Base-by-base conservation (phyloP, 192 early-diverging fungal species). In the Coemansia sp. region DNA sequence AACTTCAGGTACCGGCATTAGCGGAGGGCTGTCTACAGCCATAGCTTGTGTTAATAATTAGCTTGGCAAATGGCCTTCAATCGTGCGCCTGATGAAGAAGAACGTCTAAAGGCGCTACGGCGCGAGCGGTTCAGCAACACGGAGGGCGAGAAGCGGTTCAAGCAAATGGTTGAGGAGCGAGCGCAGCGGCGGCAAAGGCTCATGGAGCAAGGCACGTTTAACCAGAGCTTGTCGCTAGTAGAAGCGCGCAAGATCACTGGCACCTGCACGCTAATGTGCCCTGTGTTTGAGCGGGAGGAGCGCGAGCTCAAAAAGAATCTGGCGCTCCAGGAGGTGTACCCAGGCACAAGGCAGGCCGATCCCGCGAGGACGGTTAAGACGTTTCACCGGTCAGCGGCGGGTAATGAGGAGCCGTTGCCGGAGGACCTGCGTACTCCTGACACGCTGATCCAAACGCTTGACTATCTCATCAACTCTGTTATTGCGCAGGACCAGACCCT, bases 191-290 rank as follows among this genome's bases (percentile, higher is more conserved):
- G 89, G 59, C 64, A 86, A 48, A 61, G 84, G 62, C 93, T 92
- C 9, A 88, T 88, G 14, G 46, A 58, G 7, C 67, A 86, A 42
- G 88, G 89, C 2, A 14, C 64, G 6, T 88, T 92, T 6, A 86
- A 87, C 53, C 87, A 88, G 3, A 62, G 85, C 9, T 57, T 75
- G 3, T 73, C n/a, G n/a, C n/a, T 94, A 35, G 76, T 85, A 33
- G 87, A 93, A 28, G 93, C 93, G 1, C n/a, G 33, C 5, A 64
- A 69, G 36, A 51, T 97, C 55, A 73, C 87, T 16, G 94, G 92
- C 10, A 91, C 92, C 2, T 97, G 95, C 58, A 65, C 73, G 66
- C 87, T 90, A 26, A 97, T 95, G 93, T 95, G 94, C 74, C 92
- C 95, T 0, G 87, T 88, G 65, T 95, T 88, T 67, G 95, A 97